Evolutionary conservation across 768 basidiomycete genomes (phyloP).

Genomic region (Mycena galopus): DNA sequence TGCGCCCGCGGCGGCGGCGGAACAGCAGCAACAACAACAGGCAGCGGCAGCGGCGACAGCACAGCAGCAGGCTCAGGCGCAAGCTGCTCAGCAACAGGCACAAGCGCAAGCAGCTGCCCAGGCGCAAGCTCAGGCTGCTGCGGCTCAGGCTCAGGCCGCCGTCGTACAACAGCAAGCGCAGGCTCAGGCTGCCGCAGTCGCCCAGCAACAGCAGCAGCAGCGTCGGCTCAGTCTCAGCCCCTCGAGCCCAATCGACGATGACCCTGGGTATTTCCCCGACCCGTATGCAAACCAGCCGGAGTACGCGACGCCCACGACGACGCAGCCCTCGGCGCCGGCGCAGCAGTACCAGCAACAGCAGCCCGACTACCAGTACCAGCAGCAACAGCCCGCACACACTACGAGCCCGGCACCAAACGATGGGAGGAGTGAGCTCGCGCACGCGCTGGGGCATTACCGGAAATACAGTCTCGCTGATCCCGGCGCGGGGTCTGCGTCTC

Average conservation of each 20-base stretch:
- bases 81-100: not conserved
- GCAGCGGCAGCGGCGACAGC: slow-evolving; percentile 32
- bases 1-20: slow-evolving; percentile 19
- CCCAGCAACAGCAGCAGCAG: slow-evolving; percentile 27
- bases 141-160: slow-evolving; percentile 18
- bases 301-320: not conserved
- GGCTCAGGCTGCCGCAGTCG: not conserved
- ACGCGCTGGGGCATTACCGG: slow-evolving; percentile 17
- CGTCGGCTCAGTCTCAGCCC: slow-evolving; percentile 26
- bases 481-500: not conserved
- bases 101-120: slow-evolving; percentile 35
- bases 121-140: slow-evolving; percentile 32
- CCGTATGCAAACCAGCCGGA: slow-evolving; percentile 32
- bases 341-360: not conserved
- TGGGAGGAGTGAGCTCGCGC: slow-evolving; percentile 21
- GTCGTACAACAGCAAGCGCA: not conserved
- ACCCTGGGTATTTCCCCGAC: slow-evolving; percentile 30
- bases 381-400: not conserved
- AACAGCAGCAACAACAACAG: slow-evolving; percentile 41
- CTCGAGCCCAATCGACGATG: slow-evolving; percentile 27
- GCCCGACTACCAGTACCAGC: not conserved
- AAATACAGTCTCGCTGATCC: slow-evolving; percentile 21
- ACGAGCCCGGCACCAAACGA: not conserved
- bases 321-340: no score
- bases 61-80: slow-evolving; percentile 33